phyloP scores from a whole-genome alignment of 148 eudicot genomes.

The Vaccinium vitisidaea region DNA sequence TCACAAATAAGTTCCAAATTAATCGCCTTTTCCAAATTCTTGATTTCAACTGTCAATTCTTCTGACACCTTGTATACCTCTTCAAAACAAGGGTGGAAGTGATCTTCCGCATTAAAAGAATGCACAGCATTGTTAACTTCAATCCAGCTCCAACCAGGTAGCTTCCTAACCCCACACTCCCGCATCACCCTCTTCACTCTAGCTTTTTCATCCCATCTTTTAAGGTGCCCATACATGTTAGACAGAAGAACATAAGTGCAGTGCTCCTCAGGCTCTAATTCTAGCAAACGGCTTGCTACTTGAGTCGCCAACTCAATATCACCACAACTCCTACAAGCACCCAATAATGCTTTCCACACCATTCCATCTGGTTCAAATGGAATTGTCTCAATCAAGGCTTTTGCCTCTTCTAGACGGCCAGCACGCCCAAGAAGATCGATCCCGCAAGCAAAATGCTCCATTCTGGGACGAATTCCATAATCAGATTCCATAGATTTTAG shows the following conservation, averaged over 20 bases:
- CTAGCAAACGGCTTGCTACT: slow-evolving; percentile 51
- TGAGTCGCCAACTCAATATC: slow-evolving; percentile 59
- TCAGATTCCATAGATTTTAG: slow-evolving; percentile 52
- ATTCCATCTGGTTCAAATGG: slow-evolving; percentile 76
- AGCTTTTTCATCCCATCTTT: slow-evolving; percentile 69
- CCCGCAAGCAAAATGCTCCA: slow-evolving; percentile 85
- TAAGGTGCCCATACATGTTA: slow-evolving; percentile 56
- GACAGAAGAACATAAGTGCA: slow-evolving; percentile 69
- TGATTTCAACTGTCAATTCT: slow-evolving; percentile 38
- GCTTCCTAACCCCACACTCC: slow-evolving; percentile 61
- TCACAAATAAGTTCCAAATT: slow-evolving; percentile 19
- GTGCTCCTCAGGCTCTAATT: slow-evolving; percentile 63
- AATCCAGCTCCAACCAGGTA: slow-evolving; percentile 89
- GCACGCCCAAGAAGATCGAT: slow-evolving; percentile 73
- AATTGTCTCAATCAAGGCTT: slow-evolving; percentile 55
- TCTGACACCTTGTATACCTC: slow-evolving; percentile 43
- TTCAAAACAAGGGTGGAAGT: slow-evolving; percentile 41
- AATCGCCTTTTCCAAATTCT: slow-evolving; percentile 23
- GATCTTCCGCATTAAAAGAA: slow-evolving; percentile 64
- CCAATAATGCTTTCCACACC: slow-evolving; percentile 64
- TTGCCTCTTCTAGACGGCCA: slow-evolving; percentile 57
- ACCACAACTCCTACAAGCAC: slow-evolving; percentile 67
- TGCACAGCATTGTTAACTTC: slow-evolving; percentile 54
- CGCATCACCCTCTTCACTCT: slow-evolving; percentile 57
- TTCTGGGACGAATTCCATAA: slow-evolving; percentile 47